Evolutionary conservation across 176 grass and related monocot genomes (phyloP), one percentile per base, ranked within the genome.

Genomic region (Hordeum vulgare): DNA sequence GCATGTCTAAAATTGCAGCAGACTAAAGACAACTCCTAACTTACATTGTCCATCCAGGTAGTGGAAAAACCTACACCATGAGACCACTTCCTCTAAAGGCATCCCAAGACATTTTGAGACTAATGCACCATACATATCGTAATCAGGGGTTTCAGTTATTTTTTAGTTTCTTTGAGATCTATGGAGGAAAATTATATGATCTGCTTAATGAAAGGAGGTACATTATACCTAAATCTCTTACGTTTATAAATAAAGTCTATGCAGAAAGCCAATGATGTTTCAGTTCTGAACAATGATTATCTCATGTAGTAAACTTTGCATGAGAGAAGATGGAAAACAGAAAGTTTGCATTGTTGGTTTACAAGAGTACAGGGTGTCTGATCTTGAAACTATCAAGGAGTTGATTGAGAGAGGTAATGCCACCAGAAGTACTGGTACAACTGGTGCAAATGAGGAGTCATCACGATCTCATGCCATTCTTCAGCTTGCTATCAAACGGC

Each of bases 11-110:
- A 68, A 42, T 80, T 74, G 25, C 59, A 80, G 5, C 41, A 85
- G 74, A 59, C 25, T 77, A 20, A 20, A 31, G 21, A 29, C 4
- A 66, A 65, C 73, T 57, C 66, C 49, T 79, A 90, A 87, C 63
- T 60, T 49, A 75, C 73, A 71, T 40, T 71, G 31, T 85, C n/a
- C 40, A 74, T 73, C 83, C 75, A 98, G 96, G 97, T 65, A 99
- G 97, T 88, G 97, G 97, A 76, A 99, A 99, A 82, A 99, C 97
- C 42, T 99, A 96, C 75, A 99, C 97, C 28, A 99, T 99, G 97
- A 86, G 88, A 31, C 97, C 97, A 61, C 89, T 99, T 39, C 93
- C 97, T 70, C 89, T 99, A 33, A 99, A 94, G 89, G 97, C 97
- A 36, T 99, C 89, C 72, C 93, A 99, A 77, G 97, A 99, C 82